A percentile compares a stretch with the other conserved stretches of the same genome.
Conservation (phyloP, 179 eudicot genomes). For the Corrigiola litoralis region DNA sequence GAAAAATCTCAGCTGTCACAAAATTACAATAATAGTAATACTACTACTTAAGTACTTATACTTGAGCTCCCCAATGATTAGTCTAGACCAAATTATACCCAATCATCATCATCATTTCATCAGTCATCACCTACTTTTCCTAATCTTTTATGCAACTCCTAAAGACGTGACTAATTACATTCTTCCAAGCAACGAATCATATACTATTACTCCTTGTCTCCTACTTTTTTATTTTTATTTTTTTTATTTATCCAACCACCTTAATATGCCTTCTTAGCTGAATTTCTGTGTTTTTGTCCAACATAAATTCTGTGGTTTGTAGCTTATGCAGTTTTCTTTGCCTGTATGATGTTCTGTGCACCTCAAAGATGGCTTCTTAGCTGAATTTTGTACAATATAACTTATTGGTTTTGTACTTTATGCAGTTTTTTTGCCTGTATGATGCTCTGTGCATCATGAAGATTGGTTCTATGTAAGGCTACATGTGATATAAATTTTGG, state of each 20-base stretch:
- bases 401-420: not conserved
- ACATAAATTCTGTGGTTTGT: too few species aligned
- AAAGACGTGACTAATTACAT: conserved; percentile 5
- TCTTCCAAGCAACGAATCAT: conserved; percentile 26
- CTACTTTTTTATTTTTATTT: not conserved
- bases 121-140: conserved; percentile 3
- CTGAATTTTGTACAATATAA: not conserved
- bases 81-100: too few species aligned
- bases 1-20: too few species aligned
- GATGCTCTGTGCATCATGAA: not conserved
- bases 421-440: not conserved
- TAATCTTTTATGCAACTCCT: conserved; percentile 3
- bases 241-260: not conserved
- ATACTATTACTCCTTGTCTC: not conserved
- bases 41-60: too few species aligned
- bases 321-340: not conserved
- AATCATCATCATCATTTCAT: too few species aligned
- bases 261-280: not conserved
- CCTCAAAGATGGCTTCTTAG: not conserved
- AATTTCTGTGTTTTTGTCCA: too few species aligned
- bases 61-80: too few species aligned
- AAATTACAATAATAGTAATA: too few species aligned
- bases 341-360: not conserved
- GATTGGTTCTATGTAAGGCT: not conserved
- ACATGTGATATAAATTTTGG: not conserved